Conservation (phyloP, 2,329 filamentous ascomycete genomes). For the Penicillium olsonii region DNA sequence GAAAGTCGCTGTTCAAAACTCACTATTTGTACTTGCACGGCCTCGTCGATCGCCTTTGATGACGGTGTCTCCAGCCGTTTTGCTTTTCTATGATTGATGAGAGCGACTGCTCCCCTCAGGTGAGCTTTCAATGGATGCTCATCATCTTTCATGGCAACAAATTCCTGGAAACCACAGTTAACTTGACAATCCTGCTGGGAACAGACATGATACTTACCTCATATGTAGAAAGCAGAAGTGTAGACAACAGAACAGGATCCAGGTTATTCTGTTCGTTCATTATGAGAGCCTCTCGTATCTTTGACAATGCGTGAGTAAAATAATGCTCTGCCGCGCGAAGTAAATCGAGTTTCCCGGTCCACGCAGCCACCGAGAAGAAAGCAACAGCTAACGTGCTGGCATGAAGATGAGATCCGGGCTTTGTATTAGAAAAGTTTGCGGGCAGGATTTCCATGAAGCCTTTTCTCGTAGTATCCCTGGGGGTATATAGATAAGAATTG, state of each 20-base stretch:
- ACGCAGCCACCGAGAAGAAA: conserved; percentile 32
- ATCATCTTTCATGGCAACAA: conserved; percentile 26
- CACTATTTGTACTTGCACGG: conserved; percentile 31
- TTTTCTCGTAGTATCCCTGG: conserved; percentile 25
- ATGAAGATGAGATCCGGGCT: conserved; percentile 24
- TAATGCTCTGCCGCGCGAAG: conserved; percentile 24
- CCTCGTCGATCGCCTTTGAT: conserved; percentile 20
- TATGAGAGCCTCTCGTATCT: conserved; percentile 25
- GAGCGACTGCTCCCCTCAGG: conserved; percentile 31
- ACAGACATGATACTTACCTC: conserved; percentile 20
- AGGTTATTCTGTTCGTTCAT: conserved; percentile 19
- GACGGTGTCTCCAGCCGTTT: conserved; percentile 13
- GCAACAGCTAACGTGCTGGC: conserved; percentile 27
- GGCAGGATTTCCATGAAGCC: conserved; percentile 34
- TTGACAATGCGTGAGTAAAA: conserved; percentile 26
- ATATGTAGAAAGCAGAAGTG: conserved; percentile 29
- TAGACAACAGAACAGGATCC: conserved; percentile 26
- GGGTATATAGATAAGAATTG: conserved; percentile 31
- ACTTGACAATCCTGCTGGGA: too few relatives aligned
- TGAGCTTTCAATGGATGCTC: conserved; percentile 26
- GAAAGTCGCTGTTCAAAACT: not conserved
- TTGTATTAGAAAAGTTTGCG: conserved; percentile 19
- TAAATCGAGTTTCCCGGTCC: conserved; percentile 28
- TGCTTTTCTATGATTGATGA: conserved; percentile 26
- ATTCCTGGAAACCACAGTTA: conserved; percentile 20